A percentile compares a stretch with the other conserved stretches of the same genome.
These are phyloP conservation scores for Leptographium lundbergii DNA, from an alignment of 2,329 filamentous ascomycete genomes.

Conservation along the genomic window DNA sequence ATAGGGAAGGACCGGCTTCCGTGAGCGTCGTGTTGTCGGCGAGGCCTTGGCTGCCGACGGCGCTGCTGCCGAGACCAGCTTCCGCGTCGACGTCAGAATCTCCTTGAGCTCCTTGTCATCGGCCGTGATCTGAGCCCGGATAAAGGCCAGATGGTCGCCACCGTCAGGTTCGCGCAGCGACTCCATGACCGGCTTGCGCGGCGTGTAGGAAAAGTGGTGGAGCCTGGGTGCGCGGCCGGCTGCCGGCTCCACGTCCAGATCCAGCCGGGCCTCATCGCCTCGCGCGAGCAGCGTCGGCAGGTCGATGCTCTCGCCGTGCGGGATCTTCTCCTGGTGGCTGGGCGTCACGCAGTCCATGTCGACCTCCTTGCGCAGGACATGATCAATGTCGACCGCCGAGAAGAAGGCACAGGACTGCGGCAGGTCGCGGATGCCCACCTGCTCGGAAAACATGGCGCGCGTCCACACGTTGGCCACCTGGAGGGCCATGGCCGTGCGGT, in stretches of 20 bases:
- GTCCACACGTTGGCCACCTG: constrained; percentile 96
- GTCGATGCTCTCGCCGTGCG: constrained; percentile 76
- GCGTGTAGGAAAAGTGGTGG: constrained; percentile 52
- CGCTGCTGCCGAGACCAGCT: constrained; percentile 14
- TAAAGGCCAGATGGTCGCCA: constrained; percentile 44
- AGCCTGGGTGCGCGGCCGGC: constrained; percentile 39
- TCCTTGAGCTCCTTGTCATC: constrained; percentile 61
- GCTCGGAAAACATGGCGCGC: constrained; percentile 90
- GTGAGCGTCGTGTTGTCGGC: background rate
- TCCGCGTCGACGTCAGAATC: constrained; percentile 51
- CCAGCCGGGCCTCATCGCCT: constrained; percentile 54
- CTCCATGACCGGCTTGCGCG: constrained; percentile 70
- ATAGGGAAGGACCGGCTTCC: constrained; percentile 21
- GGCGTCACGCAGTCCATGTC: constrained; percentile 96
- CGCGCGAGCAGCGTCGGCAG: constrained; percentile 67
- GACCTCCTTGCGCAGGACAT: constrained; percentile 93
- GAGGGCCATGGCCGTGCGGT: constrained; percentile 80
- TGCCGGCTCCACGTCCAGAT: constrained; percentile 48
- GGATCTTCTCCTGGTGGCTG: constrained; percentile 65
- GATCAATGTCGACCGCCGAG: constrained; percentile 87
- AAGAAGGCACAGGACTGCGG: constrained; percentile 94
- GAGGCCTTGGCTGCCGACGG: background rate
- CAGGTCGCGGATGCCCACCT: constrained; percentile 89
- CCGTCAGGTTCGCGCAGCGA: constrained; percentile 36
- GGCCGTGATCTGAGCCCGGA: constrained; percentile 72